Percentiles rank a stretch among this genome's conserved stretches.
Evolutionary conservation across 257 asterid species (phyloP).

Genomic region (Solanum chilense): DNA sequence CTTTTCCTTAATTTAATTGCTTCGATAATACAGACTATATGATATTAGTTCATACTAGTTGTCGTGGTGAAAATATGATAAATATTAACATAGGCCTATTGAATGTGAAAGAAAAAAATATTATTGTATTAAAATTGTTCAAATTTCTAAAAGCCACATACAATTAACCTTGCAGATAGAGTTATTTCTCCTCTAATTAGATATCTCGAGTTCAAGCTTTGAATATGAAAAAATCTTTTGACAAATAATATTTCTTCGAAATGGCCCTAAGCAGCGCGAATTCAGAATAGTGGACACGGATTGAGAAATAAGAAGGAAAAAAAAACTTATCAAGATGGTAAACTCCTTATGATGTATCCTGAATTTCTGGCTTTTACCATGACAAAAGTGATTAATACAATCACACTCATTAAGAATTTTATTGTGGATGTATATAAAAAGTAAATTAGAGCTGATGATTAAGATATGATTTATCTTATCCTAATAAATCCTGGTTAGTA

Average conservation of each 20-base stretch:
- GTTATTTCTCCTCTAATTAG: no score
- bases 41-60: background rate
- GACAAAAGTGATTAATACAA: background rate
- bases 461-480: conserved; percentile 2
- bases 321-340: background rate
- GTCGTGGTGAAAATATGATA: background rate
- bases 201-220: background rate
- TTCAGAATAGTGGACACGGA: background rate
- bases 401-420: background rate
- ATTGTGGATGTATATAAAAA: background rate
- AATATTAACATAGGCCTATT: background rate
- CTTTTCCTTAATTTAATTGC: background rate
- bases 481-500: conserved; percentile 1
- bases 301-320: background rate
- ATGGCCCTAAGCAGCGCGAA: background rate
- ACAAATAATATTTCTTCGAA: no score
- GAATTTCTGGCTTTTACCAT: conserved; percentile 14
- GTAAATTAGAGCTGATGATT: background rate
- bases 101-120: background rate
- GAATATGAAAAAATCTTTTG: no score
- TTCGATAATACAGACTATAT: no score
- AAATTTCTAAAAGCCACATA: background rate
- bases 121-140: background rate
- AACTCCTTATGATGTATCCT: conserved; percentile 3
- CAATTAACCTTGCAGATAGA: no score